These are phyloP conservation scores for Tetracladium maxilliforme DNA, from an alignment of 2,329 filamentous ascomycete species.

Conservation along the genomic window DNA sequence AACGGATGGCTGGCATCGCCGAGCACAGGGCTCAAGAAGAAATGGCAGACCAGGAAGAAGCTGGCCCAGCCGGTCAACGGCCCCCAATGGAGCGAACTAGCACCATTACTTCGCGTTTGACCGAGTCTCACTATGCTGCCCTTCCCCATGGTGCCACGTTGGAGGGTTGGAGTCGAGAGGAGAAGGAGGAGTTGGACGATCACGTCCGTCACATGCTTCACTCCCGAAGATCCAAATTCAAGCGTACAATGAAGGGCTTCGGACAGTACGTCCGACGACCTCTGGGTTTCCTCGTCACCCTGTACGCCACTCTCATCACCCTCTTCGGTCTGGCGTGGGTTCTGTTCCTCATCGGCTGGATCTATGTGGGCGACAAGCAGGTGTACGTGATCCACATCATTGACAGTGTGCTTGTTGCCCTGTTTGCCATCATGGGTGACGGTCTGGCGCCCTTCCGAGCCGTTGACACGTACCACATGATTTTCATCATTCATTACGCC, in stretches of 20 bases:
- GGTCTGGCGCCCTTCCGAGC: constrained; percentile 60
- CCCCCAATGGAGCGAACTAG: constrained; percentile 20
- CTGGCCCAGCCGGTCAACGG: too few relatives aligned
- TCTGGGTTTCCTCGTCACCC: constrained; percentile 68
- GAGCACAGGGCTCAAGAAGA: constrained; percentile 6
- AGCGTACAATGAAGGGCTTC: constrained; percentile 66
- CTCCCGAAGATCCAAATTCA: constrained; percentile 65
- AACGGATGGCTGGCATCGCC: too few relatives aligned
- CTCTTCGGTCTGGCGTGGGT: constrained; percentile 81
- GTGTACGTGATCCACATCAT: constrained; percentile 56
- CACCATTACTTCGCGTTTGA: constrained; percentile 54
- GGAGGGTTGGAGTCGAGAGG: constrained; percentile 60
- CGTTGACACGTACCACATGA: constrained; percentile 80
- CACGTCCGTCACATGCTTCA: constrained; percentile 81
- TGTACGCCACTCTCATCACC: constrained; percentile 73
- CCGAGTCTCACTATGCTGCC: constrained; percentile 62
- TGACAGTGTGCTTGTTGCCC: constrained; percentile 54
- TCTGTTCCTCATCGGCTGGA: constrained; percentile 83
- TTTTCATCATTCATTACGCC: constrained; percentile 59
- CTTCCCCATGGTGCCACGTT: constrained; percentile 60
- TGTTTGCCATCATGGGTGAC: constrained; percentile 58
- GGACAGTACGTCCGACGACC: constrained; percentile 64
- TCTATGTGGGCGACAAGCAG: constrained; percentile 63
- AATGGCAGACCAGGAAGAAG: constrained; percentile 5
- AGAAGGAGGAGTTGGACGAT: constrained; percentile 67